Conservation (phyloP, 352 stramenopile species). For the Nothophytophthora sp. region DNA sequence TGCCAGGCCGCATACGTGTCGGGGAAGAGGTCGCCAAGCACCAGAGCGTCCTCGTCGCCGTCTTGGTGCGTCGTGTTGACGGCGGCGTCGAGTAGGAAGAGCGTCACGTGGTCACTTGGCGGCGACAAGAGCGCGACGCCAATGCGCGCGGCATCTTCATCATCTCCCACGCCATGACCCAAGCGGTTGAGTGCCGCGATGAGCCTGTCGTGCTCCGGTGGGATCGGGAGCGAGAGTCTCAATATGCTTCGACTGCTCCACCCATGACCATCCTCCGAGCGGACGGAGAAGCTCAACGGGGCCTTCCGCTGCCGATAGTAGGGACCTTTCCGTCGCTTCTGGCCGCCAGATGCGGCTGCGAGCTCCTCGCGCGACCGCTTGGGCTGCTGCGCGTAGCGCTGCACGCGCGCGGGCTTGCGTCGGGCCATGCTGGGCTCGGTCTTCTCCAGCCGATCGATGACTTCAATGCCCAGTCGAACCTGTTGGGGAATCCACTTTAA, state of each 20-base stretch:
- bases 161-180: background rate
- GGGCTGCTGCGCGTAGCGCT: constrained; percentile 18
- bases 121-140: background rate
- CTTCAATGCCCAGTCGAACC: too few relatives aligned
- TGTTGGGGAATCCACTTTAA: too few relatives aligned
- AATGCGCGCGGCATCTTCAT: background rate
- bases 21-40: constrained; percentile 27
- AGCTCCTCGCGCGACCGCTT: background rate
- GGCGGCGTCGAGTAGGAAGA: background rate
- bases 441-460: too few relatives aligned
- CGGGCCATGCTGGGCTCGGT: constrained; percentile 34
- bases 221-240: too few relatives aligned
- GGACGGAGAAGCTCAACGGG: background rate
- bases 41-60: constrained; percentile 5
- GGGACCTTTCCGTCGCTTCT: background rate
- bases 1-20: constrained; percentile 10
- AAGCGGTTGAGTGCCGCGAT: background rate
- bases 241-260: too few relatives aligned
- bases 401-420: constrained; percentile 31
- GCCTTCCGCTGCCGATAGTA: background rate
- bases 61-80: background rate
- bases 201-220: too few relatives aligned
- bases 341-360: too few relatives aligned
- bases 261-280: too few relatives aligned
- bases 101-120: constrained; percentile 10